phyloP scores from a whole-genome alignment of 73 alveolate species.

The Paramecium bursaria region DNA sequence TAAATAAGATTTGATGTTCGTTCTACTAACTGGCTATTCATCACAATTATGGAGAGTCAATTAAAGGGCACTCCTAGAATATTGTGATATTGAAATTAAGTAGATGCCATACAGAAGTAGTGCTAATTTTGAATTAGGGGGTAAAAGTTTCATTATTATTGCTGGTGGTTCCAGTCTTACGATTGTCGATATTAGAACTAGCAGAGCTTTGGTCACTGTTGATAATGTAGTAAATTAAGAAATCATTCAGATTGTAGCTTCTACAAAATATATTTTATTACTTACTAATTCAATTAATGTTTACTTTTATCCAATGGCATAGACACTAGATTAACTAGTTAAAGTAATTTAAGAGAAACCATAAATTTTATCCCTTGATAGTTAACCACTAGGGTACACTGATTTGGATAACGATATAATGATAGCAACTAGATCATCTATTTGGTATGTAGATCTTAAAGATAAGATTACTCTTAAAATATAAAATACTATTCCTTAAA shows the following conservation, averaged over 20 bases:
- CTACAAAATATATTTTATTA: not conserved
- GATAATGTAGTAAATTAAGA: constrained; percentile 30
- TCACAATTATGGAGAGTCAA: constrained; percentile 49
- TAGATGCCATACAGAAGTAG: not conserved
- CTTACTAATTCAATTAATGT: constrained; percentile 34
- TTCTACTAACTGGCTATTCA: not conserved
- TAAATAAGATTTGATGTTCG: constrained; percentile 49
- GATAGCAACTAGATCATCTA: constrained; percentile 34
- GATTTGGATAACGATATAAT: constrained; percentile 21
- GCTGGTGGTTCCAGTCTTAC: not conserved
- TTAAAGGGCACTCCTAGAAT: constrained; percentile 29
- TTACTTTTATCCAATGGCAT: not conserved
- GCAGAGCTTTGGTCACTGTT: not conserved
- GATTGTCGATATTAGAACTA: constrained; percentile 3
- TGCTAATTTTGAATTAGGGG: not conserved
- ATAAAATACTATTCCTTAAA: not conserved
- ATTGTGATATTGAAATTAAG: constrained; percentile 16
- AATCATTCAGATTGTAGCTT: constrained; percentile 1
- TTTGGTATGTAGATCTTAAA: constrained; percentile 46
- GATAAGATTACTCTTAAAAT: constrained; percentile 21
- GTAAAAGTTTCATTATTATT: not conserved
- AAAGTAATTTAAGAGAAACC: constrained; percentile 20
- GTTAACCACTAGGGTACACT: constrained; percentile 43
- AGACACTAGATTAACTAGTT: not conserved
- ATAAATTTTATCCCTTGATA: constrained; percentile 19